Evolutionary conservation across 2,329 filamentous ascomycete genomes (phyloP), one percentile per base, ranked within the genome.

Genomic region (Penicillium vulpinum): DNA sequence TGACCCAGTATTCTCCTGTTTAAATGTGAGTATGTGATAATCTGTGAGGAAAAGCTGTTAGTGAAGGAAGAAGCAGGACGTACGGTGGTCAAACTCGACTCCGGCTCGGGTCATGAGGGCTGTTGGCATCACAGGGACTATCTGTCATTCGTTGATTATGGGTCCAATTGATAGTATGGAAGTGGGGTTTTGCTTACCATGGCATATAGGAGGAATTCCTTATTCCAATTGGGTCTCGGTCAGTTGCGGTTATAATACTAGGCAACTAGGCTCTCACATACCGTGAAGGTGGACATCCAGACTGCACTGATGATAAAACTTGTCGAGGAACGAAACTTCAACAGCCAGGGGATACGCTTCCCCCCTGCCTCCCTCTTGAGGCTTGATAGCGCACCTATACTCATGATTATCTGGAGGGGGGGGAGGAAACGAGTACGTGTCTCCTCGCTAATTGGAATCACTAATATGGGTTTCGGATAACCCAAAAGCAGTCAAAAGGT

Each of bases 271-370:
- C 33, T 31, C 22, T 13, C 26, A 62, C 63, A n/a, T 62, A 70
- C 67, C 15, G 68, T 69, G 51, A 70, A 70, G 11, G 59, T 67
- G 15, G 68, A 70, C 43, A 63, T 69, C 68, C 68, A 70, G n/a
- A 87, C 82, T 2, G 84, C 86, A 7, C 77, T 70, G 38, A 85
- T 68, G 61, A 87, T 85, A 73, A 88, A 87, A 44, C 79, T 64
- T 2, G 81, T 83, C 51, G 80, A 83, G 11, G 83, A 85, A n/a
- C 85, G 80, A 79, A 81, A 83, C 73, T 70, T 59, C 4, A 83
- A 67, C 10, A 69, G 56, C 62, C 65, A 65, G 33, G 67, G 67
- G 7, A 51, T 48, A 47, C 58, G 33, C 6, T 52, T 59, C 26
- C n/a, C 47, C 16, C 41, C 49, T 16, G 40, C 18, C 18, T 36